These are phyloP conservation scores for Didymella segeticola DNA, from an alignment of 2,329 filamentous ascomycete species.

Conservation along the genomic window DNA sequence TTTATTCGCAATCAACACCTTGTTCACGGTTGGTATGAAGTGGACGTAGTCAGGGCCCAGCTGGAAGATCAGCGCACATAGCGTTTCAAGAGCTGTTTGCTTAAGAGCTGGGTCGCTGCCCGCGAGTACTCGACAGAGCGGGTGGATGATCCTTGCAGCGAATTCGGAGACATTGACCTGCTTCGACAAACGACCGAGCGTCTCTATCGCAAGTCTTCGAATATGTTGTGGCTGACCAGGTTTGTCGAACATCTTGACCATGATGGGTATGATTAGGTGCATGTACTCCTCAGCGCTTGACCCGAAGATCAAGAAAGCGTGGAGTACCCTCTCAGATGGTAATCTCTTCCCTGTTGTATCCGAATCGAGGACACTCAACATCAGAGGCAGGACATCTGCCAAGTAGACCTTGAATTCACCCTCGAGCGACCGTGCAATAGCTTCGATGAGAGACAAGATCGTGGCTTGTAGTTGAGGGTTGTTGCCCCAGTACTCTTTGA, in stretches of 20 bases:
- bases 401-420: constrained; percentile 98
- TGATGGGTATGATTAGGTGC: constrained; percentile 96
- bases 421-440: constrained; percentile 90
- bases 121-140: constrained; percentile 81
- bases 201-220: constrained; percentile 89
- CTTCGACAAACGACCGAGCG: constrained; percentile 88
- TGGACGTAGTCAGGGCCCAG: constrained; percentile 94
- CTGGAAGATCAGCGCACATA: constrained; percentile 95
- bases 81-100: constrained; percentile 85
- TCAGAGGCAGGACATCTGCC: constrained; percentile 84
- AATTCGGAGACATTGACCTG: constrained; percentile 98
- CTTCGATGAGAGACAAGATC: constrained; percentile 89
- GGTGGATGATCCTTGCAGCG: constrained; percentile 94
- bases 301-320: constrained; percentile 95
- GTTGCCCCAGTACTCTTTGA: constrained; percentile 89
- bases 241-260: constrained; percentile 93
- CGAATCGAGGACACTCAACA: constrained; percentile 92
- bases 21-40: constrained; percentile 92
- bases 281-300: constrained; percentile 98
- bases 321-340: constrained; percentile 87
- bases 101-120: constrained; percentile 76
- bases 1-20: constrained; percentile 76
- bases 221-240: constrained; percentile 79
- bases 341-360: constrained; percentile 77
- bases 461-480: constrained; percentile 85